Percentiles rank a stretch among this genome's conserved stretches.
phyloP scores from a whole-genome alignment of 805 yeast genomes.

The Starmerella roubikii region DNA sequence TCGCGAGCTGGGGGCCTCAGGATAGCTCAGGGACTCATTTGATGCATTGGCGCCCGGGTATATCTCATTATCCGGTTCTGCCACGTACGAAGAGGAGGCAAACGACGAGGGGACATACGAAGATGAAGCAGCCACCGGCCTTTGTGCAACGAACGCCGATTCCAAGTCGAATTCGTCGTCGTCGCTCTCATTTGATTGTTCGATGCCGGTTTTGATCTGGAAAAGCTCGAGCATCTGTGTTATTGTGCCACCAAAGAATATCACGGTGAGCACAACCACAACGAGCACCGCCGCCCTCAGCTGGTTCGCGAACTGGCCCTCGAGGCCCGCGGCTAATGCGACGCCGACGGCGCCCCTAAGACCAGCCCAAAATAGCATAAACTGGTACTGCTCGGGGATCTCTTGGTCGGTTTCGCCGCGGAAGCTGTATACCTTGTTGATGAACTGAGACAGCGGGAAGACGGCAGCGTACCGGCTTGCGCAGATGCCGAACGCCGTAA shows the following conservation, averaged over 20 bases:
- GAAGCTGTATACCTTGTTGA: constrained; percentile 64
- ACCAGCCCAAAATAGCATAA: constrained; percentile 99
- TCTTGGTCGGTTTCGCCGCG: constrained; percentile 43
- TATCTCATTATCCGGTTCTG: constrained; percentile 26
- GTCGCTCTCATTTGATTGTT: constrained; percentile 71
- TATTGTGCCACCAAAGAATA: constrained; percentile 94
- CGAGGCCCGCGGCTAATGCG: constrained; percentile 93
- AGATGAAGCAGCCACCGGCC: background rate
- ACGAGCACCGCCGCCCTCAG: constrained; percentile 88
- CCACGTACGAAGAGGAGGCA: constrained; percentile 17
- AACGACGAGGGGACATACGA: background rate
- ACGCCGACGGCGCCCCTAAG: constrained; percentile 98
- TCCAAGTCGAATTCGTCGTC: constrained; percentile 96
- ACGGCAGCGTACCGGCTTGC: constrained; percentile 95
- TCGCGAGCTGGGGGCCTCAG: constrained; percentile 19
- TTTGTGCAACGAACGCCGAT: constrained; percentile 27
- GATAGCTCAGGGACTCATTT: constrained; percentile 1
- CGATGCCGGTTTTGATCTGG: constrained; percentile 83
- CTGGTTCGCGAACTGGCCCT: constrained; percentile 83
- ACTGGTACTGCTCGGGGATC: constrained; percentile 87
- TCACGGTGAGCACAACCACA: constrained; percentile 91
- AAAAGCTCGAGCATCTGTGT: constrained; percentile 95
- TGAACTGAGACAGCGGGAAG: constrained; percentile 75
- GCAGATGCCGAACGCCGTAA: constrained; percentile 81
- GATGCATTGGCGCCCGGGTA: constrained; percentile 1